Percentiles rank a stretch among this genome's conserved stretches.
Conservation (phyloP, 352 stramenopile species). For the Pythium aristosporum region DNA sequence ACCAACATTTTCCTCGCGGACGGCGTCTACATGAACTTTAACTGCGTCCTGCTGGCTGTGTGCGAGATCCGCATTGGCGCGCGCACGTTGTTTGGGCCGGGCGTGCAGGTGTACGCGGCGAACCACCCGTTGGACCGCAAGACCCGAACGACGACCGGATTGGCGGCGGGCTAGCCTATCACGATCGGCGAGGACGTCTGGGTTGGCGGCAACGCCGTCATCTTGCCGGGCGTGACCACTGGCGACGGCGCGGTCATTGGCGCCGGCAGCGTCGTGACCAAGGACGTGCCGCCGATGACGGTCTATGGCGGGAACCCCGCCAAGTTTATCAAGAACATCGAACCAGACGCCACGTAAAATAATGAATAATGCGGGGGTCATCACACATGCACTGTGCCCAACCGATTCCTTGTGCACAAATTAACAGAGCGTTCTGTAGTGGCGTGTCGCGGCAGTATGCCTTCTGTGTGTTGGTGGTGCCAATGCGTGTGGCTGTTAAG, state of each 20-base stretch:
- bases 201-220: constrained; percentile 77
- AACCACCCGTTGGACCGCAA: constrained; percentile 70
- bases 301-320: constrained; percentile 75
- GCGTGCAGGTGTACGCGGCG: constrained; percentile 79
- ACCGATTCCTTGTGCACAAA: no score
- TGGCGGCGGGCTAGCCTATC: constrained; percentile 63
- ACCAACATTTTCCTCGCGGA: constrained; percentile 74
- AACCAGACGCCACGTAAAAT: no score
- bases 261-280: constrained; percentile 82
- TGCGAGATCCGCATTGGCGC: constrained; percentile 77
- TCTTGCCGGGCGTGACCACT: constrained; percentile 71
- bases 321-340: constrained; percentile 69
- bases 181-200: constrained; percentile 84
- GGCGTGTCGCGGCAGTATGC: no score
- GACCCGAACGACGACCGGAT: constrained; percentile 33
- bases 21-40: constrained; percentile 88
- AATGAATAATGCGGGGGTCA: no score
- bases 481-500: no score
- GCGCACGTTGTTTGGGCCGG: constrained; percentile 66
- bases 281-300: constrained; percentile 62
- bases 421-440: no score
- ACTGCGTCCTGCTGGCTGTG: constrained; percentile 84
- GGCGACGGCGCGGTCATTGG: constrained; percentile 65
- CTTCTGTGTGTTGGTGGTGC: no score
- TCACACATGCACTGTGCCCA: no score